Evolutionary conservation across 2,329 filamentous ascomycete genomes (phyloP), one percentile per base, ranked within the genome.

Genomic region (Lecanicillium sp.): DNA sequence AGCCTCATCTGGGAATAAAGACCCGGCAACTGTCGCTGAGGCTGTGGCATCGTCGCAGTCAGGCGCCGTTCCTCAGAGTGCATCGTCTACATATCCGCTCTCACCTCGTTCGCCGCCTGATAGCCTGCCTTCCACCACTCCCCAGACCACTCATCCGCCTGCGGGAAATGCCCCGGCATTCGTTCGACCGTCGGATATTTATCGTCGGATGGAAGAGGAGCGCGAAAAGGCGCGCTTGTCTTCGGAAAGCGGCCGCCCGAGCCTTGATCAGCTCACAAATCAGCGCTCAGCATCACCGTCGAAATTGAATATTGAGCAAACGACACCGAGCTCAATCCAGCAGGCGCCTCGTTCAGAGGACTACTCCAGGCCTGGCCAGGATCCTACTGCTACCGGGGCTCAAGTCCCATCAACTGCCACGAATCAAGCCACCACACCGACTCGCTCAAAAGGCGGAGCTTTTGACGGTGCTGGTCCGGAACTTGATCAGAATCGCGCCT

Each of bases 101-200:
- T 37, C 31, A 30, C 40, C 25, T 34, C 43, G 16, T 29, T 42
- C 32, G 19, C 40, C 36, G 16, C 29, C 36, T 7, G 36, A 38
- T 11, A 38, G 36, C 17, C 36, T 38, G 2, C 20, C 36, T 7
- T 38, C 35, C 20, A 27, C 39, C 5, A 29, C 29, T 9, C 20
- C 34, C 3, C 22, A 41, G 17, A 22, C 31, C 7, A n/a, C n/a
- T n/a, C n/a, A n/a, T n/a, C 14, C 38, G 16, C 18, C 43, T 5
- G 30, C 42, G 20, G 43, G 43, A 35, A 80, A 79, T 48, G 56
- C 75, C 1, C 59, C 75, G 15, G 72, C 79, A 1, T 80, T 90
- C 47, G 70, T 87, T 40, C 71, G 83, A 28, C 84, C 86, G 2
- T 75, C 82, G 11, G 85, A 94, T 48, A 81, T 89, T 30, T 89